Evolutionary conservation across 495 filamentous ascomycete genomes (phyloP).

Genomic region (Hyphodiscus hymeniophilus): DNA sequence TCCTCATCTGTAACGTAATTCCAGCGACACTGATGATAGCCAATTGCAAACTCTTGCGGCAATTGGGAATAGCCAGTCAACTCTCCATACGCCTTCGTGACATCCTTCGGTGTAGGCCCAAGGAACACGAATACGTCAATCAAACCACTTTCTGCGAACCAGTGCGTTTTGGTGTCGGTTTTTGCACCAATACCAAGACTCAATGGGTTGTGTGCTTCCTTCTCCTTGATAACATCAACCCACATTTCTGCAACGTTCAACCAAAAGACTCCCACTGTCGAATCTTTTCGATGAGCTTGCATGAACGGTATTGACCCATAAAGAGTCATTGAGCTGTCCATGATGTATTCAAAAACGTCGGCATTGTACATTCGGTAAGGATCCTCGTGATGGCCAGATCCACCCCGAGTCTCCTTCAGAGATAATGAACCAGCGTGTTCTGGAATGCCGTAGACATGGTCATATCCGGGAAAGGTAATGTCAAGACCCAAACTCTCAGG

Average conservation of each 20-base stretch:
- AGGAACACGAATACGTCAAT: constrained; percentile 92
- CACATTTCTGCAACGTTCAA: constrained; percentile 96
- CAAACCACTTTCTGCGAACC: constrained; percentile 87
- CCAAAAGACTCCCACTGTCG: constrained; percentile 97
- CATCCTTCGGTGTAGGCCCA: constrained; percentile 72
- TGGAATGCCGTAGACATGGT: constrained; percentile 90
- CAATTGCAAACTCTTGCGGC: constrained; percentile 85
- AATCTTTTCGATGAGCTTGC: constrained; percentile 90
- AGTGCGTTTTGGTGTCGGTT: constrained; percentile 81
- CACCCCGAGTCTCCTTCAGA: constrained; percentile 82
- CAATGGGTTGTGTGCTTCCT: constrained; percentile 65
- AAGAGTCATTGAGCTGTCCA: constrained; percentile 96
- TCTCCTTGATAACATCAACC: constrained; percentile 87
- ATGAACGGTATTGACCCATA: constrained; percentile 95
- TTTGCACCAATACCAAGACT: constrained; percentile 60
- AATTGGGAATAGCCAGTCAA: constrained; percentile 92
- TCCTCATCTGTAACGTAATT: constrained; percentile 97
- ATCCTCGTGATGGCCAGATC: constrained; percentile 72
- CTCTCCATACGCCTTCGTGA: constrained; percentile 74
- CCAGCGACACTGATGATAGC: constrained; percentile 96
- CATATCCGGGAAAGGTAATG: constrained; percentile 84
- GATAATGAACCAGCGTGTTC: constrained; percentile 85
- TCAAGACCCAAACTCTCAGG: constrained; percentile 89
- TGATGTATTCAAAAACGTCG: constrained; percentile 95
- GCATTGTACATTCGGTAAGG: constrained; percentile 96